Conservation (phyloP, 495 filamentous ascomycete species). For the Filosporella fistucella region DNA sequence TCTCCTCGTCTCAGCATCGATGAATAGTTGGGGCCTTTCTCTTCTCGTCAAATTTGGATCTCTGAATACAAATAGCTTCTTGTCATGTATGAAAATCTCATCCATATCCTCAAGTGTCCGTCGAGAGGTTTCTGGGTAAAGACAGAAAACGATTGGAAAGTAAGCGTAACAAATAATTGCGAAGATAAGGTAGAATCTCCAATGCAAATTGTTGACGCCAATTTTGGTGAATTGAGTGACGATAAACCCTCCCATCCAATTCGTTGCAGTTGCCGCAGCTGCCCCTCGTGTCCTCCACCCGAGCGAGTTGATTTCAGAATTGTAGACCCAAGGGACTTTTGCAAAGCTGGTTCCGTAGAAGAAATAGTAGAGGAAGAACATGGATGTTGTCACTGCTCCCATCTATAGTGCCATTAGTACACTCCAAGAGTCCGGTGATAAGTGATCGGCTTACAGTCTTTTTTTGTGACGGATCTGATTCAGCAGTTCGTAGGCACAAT, state of each 20-base stretch:
- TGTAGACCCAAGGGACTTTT: conserved; percentile 59
- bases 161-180: conserved; percentile 54
- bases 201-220: conserved; percentile 53
- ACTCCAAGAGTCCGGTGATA: conserved; percentile 24
- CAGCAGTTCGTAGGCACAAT: too few species aligned
- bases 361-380: conserved; percentile 70
- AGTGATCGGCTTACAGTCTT: conserved; percentile 69
- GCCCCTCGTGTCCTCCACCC: conserved; percentile 70
- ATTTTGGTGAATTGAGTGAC: conserved; percentile 61
- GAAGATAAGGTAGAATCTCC: conserved; percentile 64
- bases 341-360: conserved; percentile 70
- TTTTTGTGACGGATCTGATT: conserved; percentile 58
- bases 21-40: too few species aligned
- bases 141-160: conserved; percentile 65
- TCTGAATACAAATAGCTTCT: too few species aligned
- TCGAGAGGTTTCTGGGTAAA: conserved; percentile 66
- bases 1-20: too few species aligned
- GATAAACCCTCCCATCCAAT: conserved; percentile 62
- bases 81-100: conserved; percentile 33
- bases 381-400: conserved; percentile 67
- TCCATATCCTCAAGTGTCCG: conserved; percentile 75
- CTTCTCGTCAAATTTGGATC: too few species aligned
- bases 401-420: too few species aligned
- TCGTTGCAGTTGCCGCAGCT: conserved; percentile 66
- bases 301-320: conserved; percentile 68